Percentiles rank a stretch among this genome's conserved stretches.
Conservation (phyloP, 2,329 filamentous ascomycete genomes). For the Colletotrichum liriopes region DNA sequence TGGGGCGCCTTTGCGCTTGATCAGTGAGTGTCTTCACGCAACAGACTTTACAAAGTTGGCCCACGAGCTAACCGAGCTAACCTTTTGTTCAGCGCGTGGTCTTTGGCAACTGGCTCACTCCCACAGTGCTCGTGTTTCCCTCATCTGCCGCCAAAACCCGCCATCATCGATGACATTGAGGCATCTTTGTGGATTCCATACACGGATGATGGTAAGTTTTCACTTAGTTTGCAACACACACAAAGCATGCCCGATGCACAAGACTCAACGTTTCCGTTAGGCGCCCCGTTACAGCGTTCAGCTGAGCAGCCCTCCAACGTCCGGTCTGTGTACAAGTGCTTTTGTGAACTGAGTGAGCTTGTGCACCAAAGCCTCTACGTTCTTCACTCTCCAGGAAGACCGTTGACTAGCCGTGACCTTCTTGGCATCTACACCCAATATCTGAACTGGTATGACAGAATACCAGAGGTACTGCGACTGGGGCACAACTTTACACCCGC, state of each 20-base stretch:
- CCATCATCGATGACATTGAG: conserved; percentile 73
- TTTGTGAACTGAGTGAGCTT: conserved; percentile 81
- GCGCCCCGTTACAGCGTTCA: conserved; percentile 67
- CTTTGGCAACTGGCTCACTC: conserved; percentile 73
- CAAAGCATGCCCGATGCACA: conserved; percentile 25
- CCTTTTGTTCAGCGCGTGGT: conserved; percentile 69
- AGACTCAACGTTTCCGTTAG: conserved; percentile 50
- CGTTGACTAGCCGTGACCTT: conserved; percentile 75
- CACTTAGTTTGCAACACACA: background rate
- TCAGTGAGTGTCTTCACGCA: conserved; percentile 66
- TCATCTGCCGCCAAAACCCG: conserved; percentile 71
- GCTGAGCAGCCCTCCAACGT: conserved; percentile 78
- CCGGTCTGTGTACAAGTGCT: conserved; percentile 77
- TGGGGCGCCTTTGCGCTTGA: conserved; percentile 76
- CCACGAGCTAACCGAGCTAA: conserved; percentile 21
- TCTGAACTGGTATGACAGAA: conserved; percentile 78
- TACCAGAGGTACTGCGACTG: conserved; percentile 76
- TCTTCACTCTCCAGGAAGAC: conserved; percentile 79
- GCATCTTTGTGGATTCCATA: conserved; percentile 73
- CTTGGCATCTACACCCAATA: conserved; percentile 78
- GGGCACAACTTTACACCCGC: conserved; percentile 81
- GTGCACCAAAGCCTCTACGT: conserved; percentile 81
- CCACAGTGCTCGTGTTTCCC: conserved; percentile 73
- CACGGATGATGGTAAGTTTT: conserved; percentile 68
- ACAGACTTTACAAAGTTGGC: background rate